Evolutionary conservation across 495 filamentous ascomycete genomes (phyloP), one percentile per base, ranked within the genome.

Genomic region (Xylaria cubensis): DNA sequence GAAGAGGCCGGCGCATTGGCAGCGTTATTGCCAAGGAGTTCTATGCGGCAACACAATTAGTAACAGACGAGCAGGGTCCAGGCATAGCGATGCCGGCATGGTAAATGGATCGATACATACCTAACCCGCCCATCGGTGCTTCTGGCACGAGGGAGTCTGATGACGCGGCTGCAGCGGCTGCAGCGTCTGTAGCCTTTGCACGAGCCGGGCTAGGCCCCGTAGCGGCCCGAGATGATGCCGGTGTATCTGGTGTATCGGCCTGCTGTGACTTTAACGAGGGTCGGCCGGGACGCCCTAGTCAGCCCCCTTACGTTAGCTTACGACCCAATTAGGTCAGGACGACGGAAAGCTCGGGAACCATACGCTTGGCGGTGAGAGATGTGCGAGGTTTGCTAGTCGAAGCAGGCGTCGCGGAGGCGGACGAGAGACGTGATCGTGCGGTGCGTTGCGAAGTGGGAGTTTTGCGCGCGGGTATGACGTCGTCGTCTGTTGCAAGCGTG

Each of bases 391-490:
- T 76, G 12, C n/a, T 59, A 59, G 63, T 67, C 15, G 73, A 71
- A 42, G 42, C 67, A 1, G 76, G 74, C 32, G 69, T 64, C 63
- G 71, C 76, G 48, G 76, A 74, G 41, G 72, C 76, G 24, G 76
- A 78, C 56, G 77, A 76, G 53, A 79, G 74, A 56, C 74, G 77
- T 72, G 76, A 72, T 56, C 70, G 24, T 15, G 62, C 48, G 19
- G 69, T 76, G n/a, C 73, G 77, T 19, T 71, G 73, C 15, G 72
- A 71, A 13, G 67, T 56, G 32, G 73, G 73, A 5, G 76, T 76
- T 44, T 64, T 74, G 29, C 67, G 74, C 7, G 64, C 41, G 21
- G 72, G 42, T 1, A 73, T 72, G 41, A 76, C 70, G 72, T 67
- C 70, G 70, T 66, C 53, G 15, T 67, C 61, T 64, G 21, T 42